A percentile compares a stretch with the other conserved stretches of the same genome.
phyloP scores from a whole-genome alignment of 1,284 basidiomycete genomes.

The Rhodotorula sp. region DNA sequence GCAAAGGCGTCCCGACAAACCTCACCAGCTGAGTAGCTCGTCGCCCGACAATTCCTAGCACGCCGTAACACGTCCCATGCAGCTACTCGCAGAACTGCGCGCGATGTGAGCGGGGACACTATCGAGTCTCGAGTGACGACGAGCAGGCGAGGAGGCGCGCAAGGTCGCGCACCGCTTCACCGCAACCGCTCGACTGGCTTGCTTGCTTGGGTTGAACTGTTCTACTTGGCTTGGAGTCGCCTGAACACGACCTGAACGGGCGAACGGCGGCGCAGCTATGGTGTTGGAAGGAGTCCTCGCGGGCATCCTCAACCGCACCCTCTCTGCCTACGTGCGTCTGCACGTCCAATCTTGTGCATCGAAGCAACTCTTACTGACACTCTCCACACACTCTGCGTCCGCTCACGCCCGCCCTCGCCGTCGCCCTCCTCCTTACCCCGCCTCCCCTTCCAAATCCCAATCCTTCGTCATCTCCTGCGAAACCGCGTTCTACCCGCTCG shows the following conservation, averaged over 20 bases:
- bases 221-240: not conserved
- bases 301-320: conserved; percentile 45
- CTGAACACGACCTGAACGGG: not conserved
- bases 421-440: not conserved
- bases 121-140: not conserved
- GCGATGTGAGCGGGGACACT: not conserved
- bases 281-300: conserved; percentile 39
- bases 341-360: not conserved
- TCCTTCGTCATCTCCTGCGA: not conserved
- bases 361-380: not conserved
- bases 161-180: not conserved
- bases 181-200: not conserved
- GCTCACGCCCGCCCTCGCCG: not conserved
- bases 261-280: not conserved
- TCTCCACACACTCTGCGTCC: not conserved
- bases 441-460: not conserved
- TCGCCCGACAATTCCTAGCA: no score
- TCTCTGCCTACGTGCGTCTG: conserved; percentile 46
- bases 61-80: no score
- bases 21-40: no score
- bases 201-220: not conserved
- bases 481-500: not conserved
- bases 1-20: no score
- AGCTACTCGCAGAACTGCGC: not conserved
- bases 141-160: not conserved